Evolutionary conservation across 139 green algal genomes (phyloP).

Genomic region (Parachlorella kessleri): DNA sequence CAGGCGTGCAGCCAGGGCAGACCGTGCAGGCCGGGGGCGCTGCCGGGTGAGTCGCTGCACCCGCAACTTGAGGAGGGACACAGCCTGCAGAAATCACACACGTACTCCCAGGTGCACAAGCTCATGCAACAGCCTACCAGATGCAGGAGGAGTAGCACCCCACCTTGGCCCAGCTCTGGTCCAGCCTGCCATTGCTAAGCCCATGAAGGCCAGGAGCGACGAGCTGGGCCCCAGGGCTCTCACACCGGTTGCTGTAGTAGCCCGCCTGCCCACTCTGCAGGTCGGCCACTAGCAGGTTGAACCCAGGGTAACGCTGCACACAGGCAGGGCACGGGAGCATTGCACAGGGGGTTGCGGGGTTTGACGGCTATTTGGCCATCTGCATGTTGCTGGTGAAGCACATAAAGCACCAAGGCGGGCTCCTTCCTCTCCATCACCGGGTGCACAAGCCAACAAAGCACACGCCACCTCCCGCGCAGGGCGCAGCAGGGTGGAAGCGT

Average conservation of each 20-base stretch:
- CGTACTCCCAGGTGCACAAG: not conserved
- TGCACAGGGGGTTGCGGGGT: not conserved
- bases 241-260: constrained; percentile 22
- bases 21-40: too few relatives aligned
- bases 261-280: not conserved
- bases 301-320: constrained; percentile 14
- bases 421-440: not conserved
- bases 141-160: not conserved
- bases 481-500: too few relatives aligned
- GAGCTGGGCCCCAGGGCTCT: not conserved
- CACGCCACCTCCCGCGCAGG: too few relatives aligned
- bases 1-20: not conserved
- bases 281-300: constrained; percentile 29
- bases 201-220: constrained; percentile 26
- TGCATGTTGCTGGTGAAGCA: too few relatives aligned
- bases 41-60: too few relatives aligned
- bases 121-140: not conserved
- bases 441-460: too few relatives aligned
- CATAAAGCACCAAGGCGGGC: not conserved
- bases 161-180: constrained; percentile 34
- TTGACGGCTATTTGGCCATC: not conserved
- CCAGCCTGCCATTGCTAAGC: constrained; percentile 24
- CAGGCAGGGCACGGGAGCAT: not conserved
- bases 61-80: too few relatives aligned
- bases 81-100: not conserved